Evolutionary conservation across 306 rosid genomes (phyloP), one percentile per base, ranked within the genome.

Genomic region (Prunus campanulata): DNA sequence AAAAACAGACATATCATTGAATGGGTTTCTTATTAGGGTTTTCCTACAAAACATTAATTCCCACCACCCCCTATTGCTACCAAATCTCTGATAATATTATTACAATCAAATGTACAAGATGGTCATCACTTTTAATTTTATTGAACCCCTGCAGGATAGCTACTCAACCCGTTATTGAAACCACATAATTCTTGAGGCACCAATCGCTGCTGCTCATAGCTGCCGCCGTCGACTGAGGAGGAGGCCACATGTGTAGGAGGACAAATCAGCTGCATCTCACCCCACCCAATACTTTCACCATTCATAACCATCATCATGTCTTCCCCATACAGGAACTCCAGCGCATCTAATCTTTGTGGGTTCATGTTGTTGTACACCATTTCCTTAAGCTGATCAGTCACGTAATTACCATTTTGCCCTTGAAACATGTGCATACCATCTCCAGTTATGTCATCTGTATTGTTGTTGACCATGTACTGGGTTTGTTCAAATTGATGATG

Each of bases 251-350:
- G 44, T 55, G 67, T 46, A 72, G 86, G 77, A 83, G 87, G 84
- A 80, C 79, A 83, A 42, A 86, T 71, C 70, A 80, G 71, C 78
- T 77, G 57, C 47, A 78, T 83, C 78, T 85, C 88, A 24, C 86
- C 85, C 91, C 91, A 86, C 1, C 85, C 75, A 16, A 57, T 71
- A 74, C 71, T 74, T 68, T 70, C 76, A 50, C 70, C 70, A 76
- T 74, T 68, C 77, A 71, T 30, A 29, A 70, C 14, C 56, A 69
- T 59, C 47, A 57, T 35, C 42, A 81, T 64, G 54, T 81, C 91
- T 6, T 90, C 90, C n/a, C 82, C 87, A 56, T 69, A 81, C 3
- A 89, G 76, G 66, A 86, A 82, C 62, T 87, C 93, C 78, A 88
- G 65, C 84, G 89, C 94, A 25, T 87, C 87, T 52, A 81, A 62